Percentiles rank a stretch among this genome's conserved stretches.
These are phyloP conservation scores for Talaromyces sp. DNA, from an alignment of 2,329 filamentous ascomycete genomes.

Conservation along the genomic window DNA sequence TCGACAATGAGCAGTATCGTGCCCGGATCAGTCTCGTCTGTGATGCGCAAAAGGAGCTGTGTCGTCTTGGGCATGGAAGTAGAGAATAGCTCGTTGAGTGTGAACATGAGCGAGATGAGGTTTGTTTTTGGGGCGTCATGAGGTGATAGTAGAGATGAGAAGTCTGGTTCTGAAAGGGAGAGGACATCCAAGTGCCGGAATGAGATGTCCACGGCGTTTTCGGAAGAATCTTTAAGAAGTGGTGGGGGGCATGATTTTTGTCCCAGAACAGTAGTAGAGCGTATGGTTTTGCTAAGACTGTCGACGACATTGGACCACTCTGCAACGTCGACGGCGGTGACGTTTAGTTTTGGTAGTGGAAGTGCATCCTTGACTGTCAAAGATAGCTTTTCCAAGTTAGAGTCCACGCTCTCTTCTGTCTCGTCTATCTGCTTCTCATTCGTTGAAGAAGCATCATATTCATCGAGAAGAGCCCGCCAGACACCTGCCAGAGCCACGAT, in stretches of 20 bases:
- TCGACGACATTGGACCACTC: slow-evolving; percentile 65
- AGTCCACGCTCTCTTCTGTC: background rate
- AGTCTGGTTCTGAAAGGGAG: slow-evolving; percentile 13
- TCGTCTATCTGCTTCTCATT: slow-evolving; percentile 11
- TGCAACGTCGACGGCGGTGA: slow-evolving; percentile 75
- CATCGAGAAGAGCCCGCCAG: slow-evolving; percentile 33
- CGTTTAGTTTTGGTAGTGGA: slow-evolving; percentile 23
- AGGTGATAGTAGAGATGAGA: slow-evolving; percentile 32
- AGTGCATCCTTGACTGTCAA: background rate
- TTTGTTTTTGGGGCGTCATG: slow-evolving; percentile 24
- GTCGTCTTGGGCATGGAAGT: slow-evolving; percentile 71
- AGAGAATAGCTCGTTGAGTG: slow-evolving; percentile 90
- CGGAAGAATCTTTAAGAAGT: slow-evolving; percentile 15
- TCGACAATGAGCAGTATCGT: slow-evolving; percentile 80
- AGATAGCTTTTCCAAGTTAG: background rate
- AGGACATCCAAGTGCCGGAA: slow-evolving; percentile 18
- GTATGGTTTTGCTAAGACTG: slow-evolving; percentile 55
- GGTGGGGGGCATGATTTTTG: slow-evolving; percentile 25
- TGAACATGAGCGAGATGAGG: slow-evolving; percentile 84
- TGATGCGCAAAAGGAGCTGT: slow-evolving; percentile 65
- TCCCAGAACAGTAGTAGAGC: slow-evolving; percentile 24
- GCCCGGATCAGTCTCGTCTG: slow-evolving; percentile 51
- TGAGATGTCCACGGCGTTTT: slow-evolving; percentile 15
- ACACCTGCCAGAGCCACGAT: slow-evolving; percentile 59
- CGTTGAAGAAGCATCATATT: slow-evolving; percentile 4